These are phyloP conservation scores for Penicillium samsonianum DNA, from an alignment of 495 filamentous ascomycete genomes.

Conservation along the genomic window DNA sequence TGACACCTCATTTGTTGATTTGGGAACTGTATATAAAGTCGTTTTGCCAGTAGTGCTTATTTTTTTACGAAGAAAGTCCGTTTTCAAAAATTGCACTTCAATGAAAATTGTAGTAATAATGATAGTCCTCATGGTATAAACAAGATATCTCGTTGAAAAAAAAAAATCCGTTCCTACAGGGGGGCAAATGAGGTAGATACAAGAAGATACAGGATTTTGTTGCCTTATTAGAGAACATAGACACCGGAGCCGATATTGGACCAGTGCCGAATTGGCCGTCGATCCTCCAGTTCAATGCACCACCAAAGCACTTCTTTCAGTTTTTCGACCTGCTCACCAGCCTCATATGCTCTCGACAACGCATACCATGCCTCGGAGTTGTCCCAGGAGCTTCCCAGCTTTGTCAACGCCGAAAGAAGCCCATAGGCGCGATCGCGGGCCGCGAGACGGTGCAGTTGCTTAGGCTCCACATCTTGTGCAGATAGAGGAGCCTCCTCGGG, in stretches of 20 bases:
- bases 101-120: constrained; percentile 19
- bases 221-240: constrained; percentile 43
- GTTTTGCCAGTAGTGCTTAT: constrained; percentile 34
- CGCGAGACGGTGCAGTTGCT: constrained; percentile 72
- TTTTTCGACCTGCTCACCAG: constrained; percentile 77
- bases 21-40: constrained; percentile 48
- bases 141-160: constrained; percentile 38
- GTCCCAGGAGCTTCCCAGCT: constrained; percentile 88
- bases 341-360: constrained; percentile 82
- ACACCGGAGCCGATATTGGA: constrained; percentile 49
- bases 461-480: constrained; percentile 48
- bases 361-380: constrained; percentile 91
- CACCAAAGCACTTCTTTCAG: constrained; percentile 74
- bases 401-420: constrained; percentile 77
- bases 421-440: constrained; percentile 84
- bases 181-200: constrained; percentile 31
- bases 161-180: constrained; percentile 14
- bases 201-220: constrained; percentile 23
- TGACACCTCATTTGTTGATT: constrained; percentile 8
- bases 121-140: constrained; percentile 21
- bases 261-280: constrained; percentile 50
- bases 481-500: constrained; percentile 14
- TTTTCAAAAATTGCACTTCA: constrained; percentile 21
- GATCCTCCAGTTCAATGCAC: constrained; percentile 65
- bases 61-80: constrained; percentile 20